These are phyloP conservation scores for Eucalyptus curtisii DNA, from an alignment of 345 rosid genomes.

Conservation along the genomic window DNA sequence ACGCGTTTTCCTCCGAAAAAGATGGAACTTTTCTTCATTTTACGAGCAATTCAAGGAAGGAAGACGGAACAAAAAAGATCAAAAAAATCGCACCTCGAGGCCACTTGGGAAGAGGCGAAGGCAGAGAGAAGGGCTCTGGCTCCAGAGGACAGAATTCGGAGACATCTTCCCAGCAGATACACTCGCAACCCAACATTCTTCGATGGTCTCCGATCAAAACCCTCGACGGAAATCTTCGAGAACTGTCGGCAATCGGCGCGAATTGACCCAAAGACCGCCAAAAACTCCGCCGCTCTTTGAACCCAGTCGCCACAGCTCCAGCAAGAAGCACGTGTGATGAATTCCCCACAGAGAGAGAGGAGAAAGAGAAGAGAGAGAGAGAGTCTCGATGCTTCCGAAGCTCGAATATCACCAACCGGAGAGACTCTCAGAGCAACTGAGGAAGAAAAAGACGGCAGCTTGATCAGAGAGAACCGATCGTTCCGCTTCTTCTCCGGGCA, in stretches of 20 bases:
- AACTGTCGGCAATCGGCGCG: not conserved
- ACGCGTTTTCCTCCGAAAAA: not conserved
- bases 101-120: slow-evolving; percentile 4
- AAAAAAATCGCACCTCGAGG: not conserved
- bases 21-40: not conserved
- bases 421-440: not conserved
- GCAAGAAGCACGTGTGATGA: not conserved
- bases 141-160: not conserved
- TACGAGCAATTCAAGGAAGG: not conserved
- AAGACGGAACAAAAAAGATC: not conserved
- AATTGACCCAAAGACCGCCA: not conserved
- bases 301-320: not conserved
- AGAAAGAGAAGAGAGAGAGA: too few relatives aligned
- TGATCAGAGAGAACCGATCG: not conserved
- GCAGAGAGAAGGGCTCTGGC: slow-evolving; percentile 1
- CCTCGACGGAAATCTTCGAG: not conserved
- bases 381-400: not conserved
- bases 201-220: not conserved
- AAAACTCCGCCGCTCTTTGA: not conserved
- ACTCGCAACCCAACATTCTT: slow-evolving; percentile 2
- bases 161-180: not conserved
- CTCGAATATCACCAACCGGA: not conserved
- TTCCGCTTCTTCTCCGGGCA: not conserved
- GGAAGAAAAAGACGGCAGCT: not conserved
- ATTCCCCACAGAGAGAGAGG: not conserved